Base-by-base conservation (phyloP, 345 rosid species). In the Brassica juncea region DNA sequence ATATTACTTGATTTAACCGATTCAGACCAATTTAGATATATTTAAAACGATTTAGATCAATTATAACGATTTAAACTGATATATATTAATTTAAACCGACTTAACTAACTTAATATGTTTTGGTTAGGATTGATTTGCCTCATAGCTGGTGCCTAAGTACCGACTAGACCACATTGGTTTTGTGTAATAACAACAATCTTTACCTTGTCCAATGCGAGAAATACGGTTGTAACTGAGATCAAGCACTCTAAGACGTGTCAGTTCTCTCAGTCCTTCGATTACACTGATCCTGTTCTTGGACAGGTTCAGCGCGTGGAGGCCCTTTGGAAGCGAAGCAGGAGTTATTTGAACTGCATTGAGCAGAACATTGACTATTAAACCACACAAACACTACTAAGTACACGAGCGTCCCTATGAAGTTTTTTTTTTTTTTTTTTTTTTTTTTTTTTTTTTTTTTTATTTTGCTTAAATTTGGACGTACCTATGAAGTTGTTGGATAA, bases 181-280 rank as follows among this genome's bases (percentile, higher is more conserved):
- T 19, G 19, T 19, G 19, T 19, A 19, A 19, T 19, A 19, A 19
- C 19, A 19, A 19, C 1, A 63, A 1, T n/a, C 47, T 81, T 58
- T 85, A 95, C 98, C 98, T 79, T 90, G 96, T 76, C 99, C 99
- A 14, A 95, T 85, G 65, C 96, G 88, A 80, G 93, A 77, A 49
- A 95, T 89, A 16, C 96, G 97, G 70, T 95, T 95, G 87, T 95
- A 91, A 86, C 97, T 91, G 27, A 95, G 94, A 84, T 95, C 90
- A 1, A 95, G 89, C 12, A 84, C 82, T 67, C 96, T 86, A 95
- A 44, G 23, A 19, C 94, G 87, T 19, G 94, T 86, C 37, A 91
- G 75, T 68, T 95, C 97, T 86, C 97, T 84, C 1, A 92, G 93
- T 54, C 98, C 99, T 77, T 95, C 99, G 28, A 92, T 89, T 9